Evolutionary conservation across 306 rosid species (phyloP).

Genomic region (Lathyrus sativus): DNA sequence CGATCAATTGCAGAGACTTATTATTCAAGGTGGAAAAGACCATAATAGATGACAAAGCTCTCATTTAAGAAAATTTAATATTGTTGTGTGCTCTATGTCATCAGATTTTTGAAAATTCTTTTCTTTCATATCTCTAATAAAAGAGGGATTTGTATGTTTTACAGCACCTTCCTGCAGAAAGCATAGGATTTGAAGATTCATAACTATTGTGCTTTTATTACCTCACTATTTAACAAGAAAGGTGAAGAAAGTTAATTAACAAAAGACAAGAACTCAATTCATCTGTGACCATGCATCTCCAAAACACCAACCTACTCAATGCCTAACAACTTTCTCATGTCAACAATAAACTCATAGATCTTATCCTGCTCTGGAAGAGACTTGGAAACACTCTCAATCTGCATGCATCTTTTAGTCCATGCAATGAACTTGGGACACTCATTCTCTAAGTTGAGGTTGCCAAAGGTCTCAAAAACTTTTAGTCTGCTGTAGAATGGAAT

Average conservation of each 20-base stretch:
- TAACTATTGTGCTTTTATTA: not conserved
- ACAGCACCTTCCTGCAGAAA: not conserved
- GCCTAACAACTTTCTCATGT: conserved; percentile 2
- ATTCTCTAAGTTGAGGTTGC: conserved; percentile 31
- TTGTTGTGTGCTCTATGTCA: no score
- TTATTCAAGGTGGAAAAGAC: no score
- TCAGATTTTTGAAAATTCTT: no score
- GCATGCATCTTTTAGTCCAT: conserved; percentile 49
- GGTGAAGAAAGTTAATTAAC: not conserved
- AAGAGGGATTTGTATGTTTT: no score
- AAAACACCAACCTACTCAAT: conserved; percentile 30
- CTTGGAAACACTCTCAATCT: conserved; percentile 44
- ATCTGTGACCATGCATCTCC: not conserved
- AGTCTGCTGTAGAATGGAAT: conserved; percentile 44
- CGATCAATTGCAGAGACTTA: no score
- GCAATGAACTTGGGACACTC: conserved; percentile 47
- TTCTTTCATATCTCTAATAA: no score
- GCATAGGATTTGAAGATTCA: not conserved
- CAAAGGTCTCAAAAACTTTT: conserved; percentile 29
- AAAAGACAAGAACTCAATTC: not conserved
- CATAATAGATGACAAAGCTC: no score
- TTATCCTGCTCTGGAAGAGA: conserved; percentile 41
- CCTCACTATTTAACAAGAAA: not conserved
- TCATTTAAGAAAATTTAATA: no score
- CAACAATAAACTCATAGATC: conserved; percentile 27